phyloP scores from a whole-genome alignment of 371 early-diverging fungal species.

The Dentiscutata heterogama region DNA sequence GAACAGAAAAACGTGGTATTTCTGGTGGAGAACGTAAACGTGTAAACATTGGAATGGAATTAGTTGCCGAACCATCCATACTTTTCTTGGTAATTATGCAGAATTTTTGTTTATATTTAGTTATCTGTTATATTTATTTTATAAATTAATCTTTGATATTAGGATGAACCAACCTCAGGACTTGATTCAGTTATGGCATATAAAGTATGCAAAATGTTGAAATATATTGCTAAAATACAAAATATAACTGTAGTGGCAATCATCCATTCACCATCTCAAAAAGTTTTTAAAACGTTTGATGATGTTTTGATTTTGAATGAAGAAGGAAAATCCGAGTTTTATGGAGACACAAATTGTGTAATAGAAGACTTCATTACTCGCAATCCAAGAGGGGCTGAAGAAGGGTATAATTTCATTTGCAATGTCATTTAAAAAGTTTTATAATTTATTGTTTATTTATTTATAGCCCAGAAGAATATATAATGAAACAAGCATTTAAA shows the following conservation, averaged over 20 bases:
- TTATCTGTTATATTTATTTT: background rate
- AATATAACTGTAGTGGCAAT: slow-evolving; percentile 87
- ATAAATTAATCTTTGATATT: too few relatives aligned
- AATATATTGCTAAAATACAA: slow-evolving; percentile 81
- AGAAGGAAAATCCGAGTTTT: too few relatives aligned
- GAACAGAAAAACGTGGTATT: slow-evolving; percentile 82
- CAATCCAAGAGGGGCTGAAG: too few relatives aligned
- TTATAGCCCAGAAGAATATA: too few relatives aligned
- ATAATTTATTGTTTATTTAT: too few relatives aligned
- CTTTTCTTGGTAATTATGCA: slow-evolving; percentile 72
- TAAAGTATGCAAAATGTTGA: slow-evolving; percentile 88
- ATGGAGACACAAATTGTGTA: too few relatives aligned
- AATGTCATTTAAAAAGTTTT: too few relatives aligned
- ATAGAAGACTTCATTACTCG: too few relatives aligned
- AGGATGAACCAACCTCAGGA: slow-evolving; percentile 86
- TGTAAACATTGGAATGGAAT: slow-evolving; percentile 87
- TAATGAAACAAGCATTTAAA: too few relatives aligned
- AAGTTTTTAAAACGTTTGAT: slow-evolving; percentile 92
- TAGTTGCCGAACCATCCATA: slow-evolving; percentile 77
- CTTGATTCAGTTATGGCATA: slow-evolving; percentile 92
- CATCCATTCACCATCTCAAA: slow-evolving; percentile 95
- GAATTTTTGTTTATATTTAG: background rate
- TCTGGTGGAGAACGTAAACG: slow-evolving; percentile 93
- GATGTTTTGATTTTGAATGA: slow-evolving; percentile 78
- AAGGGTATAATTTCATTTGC: too few relatives aligned